phyloP scores from a whole-genome alignment of 371 early-diverging fungal species.

The Syncephalastrum racemosum region DNA sequence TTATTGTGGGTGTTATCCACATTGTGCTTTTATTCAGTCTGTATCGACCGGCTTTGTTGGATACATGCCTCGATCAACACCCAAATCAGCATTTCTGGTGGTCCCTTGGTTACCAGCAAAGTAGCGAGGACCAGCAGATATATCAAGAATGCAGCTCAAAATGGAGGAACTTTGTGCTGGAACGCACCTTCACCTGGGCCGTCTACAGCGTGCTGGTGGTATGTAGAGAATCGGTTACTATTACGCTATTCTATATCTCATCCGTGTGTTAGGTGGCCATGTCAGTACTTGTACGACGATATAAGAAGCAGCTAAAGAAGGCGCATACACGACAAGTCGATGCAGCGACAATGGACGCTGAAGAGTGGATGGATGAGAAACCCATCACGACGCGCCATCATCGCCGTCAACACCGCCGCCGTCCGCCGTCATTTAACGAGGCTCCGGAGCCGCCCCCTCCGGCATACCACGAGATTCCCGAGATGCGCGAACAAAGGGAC shows the following conservation, averaged over 20 bases:
- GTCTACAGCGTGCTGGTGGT: conserved; percentile 9
- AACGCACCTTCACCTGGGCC: conserved; percentile 19
- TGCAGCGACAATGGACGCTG: neutral
- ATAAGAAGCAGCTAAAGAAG: too few species aligned
- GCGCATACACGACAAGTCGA: too few species aligned
- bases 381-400: conserved; percentile 3
- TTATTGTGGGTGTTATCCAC: conserved; percentile 13
- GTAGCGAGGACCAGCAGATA: conserved; percentile 6
- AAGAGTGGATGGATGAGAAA: conserved; percentile 5
- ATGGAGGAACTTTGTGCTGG: conserved; percentile 11
- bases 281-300: too few species aligned
- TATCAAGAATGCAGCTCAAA: neutral
- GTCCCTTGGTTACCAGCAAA: conserved; percentile 13
- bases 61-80: conserved; percentile 3
- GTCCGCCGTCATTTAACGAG: neutral
- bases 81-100: conserved; percentile 13
- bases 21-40: conserved; percentile 15
- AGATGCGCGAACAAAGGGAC: conserved; percentile 10
- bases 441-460: neutral
- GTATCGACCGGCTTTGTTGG: conserved; percentile 9
- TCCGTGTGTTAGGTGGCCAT: neutral
- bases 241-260: conserved; percentile 3
- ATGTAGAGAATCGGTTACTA: neutral
- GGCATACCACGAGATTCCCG: neutral
- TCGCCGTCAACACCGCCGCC: neutral